Base-by-base conservation (phyloP, 2,329 filamentous ascomycete genomes). In the Lecanicillium sp. region DNA sequence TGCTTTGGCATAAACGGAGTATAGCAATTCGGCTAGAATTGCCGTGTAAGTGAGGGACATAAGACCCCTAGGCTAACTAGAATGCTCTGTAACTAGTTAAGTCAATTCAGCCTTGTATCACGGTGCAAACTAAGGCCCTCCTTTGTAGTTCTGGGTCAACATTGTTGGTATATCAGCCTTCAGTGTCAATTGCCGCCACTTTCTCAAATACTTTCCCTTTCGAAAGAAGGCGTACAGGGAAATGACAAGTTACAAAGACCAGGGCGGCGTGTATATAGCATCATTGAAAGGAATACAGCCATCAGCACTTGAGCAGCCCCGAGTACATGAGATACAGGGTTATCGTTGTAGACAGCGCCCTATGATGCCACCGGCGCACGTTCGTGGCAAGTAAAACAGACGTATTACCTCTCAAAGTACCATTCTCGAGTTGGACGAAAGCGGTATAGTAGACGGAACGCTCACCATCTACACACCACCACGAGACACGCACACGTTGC, bases 271-370 rank as follows among this genome's bases (percentile, higher is more conserved):
- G 29, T 33, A 33, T 19, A 33, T 26, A 32, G 17, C 15, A 35
- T 19, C 20, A 33, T 17, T 35, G 19, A 19, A 32, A 11, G 21
- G 21, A 21, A 44, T 44, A 21, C 32, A 15, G 12, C 3, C 20
- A 37, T 44, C 42, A 44, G 42, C 32, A 44, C 42, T 44, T 44
- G 42, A 12, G 23, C 7, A 29, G 32, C 36, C 14, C 24, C 20
- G 21, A 23, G 36, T 9, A 8, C 5, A 8, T 17, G 42, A 24
- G 33, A 24, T 11, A 37, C 21, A 37, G 23, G 33, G 42, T 37
- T 37, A 24, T n/a, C n/a, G n/a, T n/a, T 21, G 19, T 2, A 14
- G 2, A 6, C 36, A 8, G n/a, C 36, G 21, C 21, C 14, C 36
- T 26, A 26, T 12, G n/a, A n/a, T 40, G n/a, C 24, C n/a, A 44